phyloP scores from a whole-genome alignment of 2,329 filamentous ascomycete species.

The Pyricularia pennisetigena region DNA sequence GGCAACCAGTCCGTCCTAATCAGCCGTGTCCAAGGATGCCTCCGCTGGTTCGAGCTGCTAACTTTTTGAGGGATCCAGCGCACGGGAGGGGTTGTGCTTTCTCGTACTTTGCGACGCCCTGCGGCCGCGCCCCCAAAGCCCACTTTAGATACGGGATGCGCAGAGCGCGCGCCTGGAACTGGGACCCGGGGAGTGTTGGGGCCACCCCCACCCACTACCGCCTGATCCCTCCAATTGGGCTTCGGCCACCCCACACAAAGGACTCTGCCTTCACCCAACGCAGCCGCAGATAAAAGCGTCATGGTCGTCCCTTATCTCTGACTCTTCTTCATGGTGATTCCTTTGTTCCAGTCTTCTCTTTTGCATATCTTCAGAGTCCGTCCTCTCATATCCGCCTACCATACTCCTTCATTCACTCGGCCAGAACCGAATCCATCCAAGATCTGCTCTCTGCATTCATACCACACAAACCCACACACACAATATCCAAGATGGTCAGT shows the following conservation, averaged over 20 bases:
- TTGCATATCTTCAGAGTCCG: neutral
- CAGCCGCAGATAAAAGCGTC: neutral
- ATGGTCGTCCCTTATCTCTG: neutral
- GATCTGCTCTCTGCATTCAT: neutral
- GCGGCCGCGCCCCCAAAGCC: neutral
- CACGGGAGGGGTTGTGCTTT: neutral
- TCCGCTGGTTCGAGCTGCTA: neutral
- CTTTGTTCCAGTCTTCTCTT: neutral
- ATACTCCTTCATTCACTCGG: neutral
- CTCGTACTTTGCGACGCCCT: neutral
- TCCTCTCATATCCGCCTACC: neutral
- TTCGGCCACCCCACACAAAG: neutral
- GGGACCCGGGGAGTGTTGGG: neutral
- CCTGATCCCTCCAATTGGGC: neutral
- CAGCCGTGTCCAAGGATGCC: neutral
- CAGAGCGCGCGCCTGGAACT: neutral
- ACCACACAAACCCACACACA: neutral
- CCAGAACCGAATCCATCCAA: neutral
- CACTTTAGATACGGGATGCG: conserved; percentile 1
- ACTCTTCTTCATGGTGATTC: neutral
- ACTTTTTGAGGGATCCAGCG: neutral
- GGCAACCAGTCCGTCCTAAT: neutral
- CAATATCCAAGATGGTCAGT: neutral
- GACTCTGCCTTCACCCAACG: neutral
- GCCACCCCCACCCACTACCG: neutral